Evolutionary conservation across 129 eudicot species (phyloP).

Genomic region (Chrysanthemum seticuspe): DNA sequence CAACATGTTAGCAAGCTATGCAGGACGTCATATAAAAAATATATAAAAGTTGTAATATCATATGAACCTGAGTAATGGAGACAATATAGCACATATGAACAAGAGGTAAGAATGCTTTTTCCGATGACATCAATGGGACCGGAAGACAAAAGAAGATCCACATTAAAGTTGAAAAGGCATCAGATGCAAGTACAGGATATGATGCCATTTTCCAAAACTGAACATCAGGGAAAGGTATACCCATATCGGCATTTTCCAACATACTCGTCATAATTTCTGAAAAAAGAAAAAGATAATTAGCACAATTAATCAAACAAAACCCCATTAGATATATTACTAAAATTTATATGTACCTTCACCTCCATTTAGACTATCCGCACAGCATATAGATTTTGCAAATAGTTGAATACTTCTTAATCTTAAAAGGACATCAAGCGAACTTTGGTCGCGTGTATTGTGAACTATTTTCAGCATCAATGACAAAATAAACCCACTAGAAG

Average conservation of each 20-base stretch:
- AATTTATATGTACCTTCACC: constrained; percentile 49
- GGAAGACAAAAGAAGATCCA: constrained; percentile 94
- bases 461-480: constrained; percentile 68
- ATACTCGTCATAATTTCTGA: constrained; percentile 64
- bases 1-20: constrained; percentile 4
- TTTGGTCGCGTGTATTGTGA: constrained; percentile 47
- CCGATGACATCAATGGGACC: constrained; percentile 61
- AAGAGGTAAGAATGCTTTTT: constrained; percentile 68
- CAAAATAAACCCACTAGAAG: constrained; percentile 84
- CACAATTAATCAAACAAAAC: constrained; percentile 5
- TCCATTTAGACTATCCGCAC: constrained; percentile 40
- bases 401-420: constrained; percentile 75
- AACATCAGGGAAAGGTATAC: constrained; percentile 56
- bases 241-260: constrained; percentile 67
- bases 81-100: constrained; percentile 76
- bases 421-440: constrained; percentile 50
- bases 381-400: constrained; percentile 71
- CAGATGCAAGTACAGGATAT: constrained; percentile 72
- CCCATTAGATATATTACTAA: neutral
- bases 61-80: constrained; percentile 65
- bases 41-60: neutral
- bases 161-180: constrained; percentile 92
- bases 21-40: neutral
- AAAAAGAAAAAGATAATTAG: neutral
- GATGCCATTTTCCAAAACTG: constrained; percentile 81